Evolutionary conservation across 2,329 filamentous ascomycete species (phyloP).

Genomic region (Colletotrichum costaricense): DNA sequence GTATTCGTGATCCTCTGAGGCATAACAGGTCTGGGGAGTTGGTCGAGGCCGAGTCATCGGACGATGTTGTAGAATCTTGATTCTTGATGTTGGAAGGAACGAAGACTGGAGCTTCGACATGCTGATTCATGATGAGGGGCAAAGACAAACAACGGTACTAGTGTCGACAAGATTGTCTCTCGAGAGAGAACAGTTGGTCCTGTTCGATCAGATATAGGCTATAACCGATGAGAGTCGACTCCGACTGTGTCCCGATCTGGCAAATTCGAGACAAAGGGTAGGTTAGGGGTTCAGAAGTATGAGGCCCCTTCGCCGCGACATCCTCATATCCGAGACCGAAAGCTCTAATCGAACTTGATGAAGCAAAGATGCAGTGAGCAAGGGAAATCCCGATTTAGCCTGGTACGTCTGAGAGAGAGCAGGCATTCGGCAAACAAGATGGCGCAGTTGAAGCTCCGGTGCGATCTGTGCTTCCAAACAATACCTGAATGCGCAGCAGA

Average conservation of each 20-base stretch:
- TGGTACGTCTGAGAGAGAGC: not conserved
- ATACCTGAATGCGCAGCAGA: not conserved
- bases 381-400: not conserved
- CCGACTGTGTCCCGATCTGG: not conserved
- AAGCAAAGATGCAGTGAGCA: not conserved
- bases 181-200: not conserved
- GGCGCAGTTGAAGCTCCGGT: not conserved
- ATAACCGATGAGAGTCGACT: not conserved
- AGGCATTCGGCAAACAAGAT: not conserved
- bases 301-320: not conserved
- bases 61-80: not conserved
- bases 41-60: not conserved
- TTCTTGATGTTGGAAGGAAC: not conserved
- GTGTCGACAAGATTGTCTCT: not conserved
- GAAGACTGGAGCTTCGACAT: conserved; percentile 19
- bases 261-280: not conserved
- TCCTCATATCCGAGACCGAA: not conserved
- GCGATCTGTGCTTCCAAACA: not conserved
- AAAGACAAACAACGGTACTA: not conserved
- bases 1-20: not conserved
- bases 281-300: not conserved
- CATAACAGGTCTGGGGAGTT: not conserved
- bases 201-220: conserved; percentile 6
- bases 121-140: conserved; percentile 3
- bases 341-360: not conserved